A percentile compares a stretch with the other conserved stretches of the same genome.
Evolutionary conservation across 2,329 filamentous ascomycete species (phyloP).

Genomic region (Colletotrichum sp.): DNA sequence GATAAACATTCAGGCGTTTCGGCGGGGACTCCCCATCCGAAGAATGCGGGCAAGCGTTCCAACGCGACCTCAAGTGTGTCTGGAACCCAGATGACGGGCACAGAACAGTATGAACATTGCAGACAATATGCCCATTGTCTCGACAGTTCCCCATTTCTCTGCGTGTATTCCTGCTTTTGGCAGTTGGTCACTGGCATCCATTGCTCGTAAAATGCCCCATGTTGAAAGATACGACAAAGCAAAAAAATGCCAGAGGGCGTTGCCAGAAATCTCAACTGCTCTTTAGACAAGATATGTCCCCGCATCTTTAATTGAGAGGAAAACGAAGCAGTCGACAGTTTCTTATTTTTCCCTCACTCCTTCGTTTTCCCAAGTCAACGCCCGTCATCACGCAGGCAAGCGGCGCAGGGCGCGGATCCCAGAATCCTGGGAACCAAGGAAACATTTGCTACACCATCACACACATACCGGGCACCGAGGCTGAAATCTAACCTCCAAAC

Average conservation of each 20-base stretch:
- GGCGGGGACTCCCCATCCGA: slow-evolving; percentile 8
- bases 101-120: neutral
- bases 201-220: neutral
- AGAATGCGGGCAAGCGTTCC: neutral
- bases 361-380: neutral
- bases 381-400: neutral
- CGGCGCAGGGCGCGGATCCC: neutral
- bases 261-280: neutral
- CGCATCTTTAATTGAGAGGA: neutral
- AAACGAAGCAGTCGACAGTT: neutral
- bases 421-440: neutral
- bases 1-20: neutral
- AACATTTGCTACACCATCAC: neutral
- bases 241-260: neutral
- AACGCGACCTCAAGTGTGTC: neutral
- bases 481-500: neutral
- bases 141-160: neutral
- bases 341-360: neutral
- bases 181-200: neutral
- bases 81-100: neutral
- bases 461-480: neutral
- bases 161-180: neutral
- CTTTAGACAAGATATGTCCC: neutral
- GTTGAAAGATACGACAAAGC: neutral
- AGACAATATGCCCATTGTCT: neutral